phyloP scores from a whole-genome alignment of 169 alveolate species.

The Cystoisospora suis region DNA sequence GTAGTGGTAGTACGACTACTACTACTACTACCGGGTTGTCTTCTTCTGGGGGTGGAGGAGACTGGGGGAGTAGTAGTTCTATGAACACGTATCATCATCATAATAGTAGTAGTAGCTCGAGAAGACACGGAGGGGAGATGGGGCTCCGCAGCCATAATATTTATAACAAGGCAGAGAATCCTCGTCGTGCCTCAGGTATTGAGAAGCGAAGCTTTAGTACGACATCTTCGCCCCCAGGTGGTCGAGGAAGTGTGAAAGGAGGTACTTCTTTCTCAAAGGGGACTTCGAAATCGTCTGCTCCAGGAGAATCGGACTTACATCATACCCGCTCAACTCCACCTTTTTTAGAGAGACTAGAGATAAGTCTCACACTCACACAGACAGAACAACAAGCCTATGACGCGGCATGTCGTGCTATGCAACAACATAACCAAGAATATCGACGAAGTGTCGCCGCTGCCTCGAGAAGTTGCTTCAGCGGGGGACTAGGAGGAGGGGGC shows the following conservation, averaged over 20 bases:
- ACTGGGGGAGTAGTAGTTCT: background rate
- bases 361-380: background rate
- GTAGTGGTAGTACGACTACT: background rate
- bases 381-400: constrained; percentile 19
- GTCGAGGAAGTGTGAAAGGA: background rate
- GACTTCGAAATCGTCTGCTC: background rate
- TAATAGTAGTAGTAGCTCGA: too few relatives aligned
- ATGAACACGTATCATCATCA: too few relatives aligned
- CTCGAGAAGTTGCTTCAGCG: constrained; percentile 14
- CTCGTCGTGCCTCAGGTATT: background rate
- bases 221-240: background rate
- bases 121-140: too few relatives aligned
- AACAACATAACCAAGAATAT: constrained; percentile 7
- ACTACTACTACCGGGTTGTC: background rate
- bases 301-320: background rate
- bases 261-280: background rate
- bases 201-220: background rate
- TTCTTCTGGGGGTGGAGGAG: background rate
- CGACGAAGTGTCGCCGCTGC: background rate
- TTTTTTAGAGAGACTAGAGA: background rate
- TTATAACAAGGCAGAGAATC: too few relatives aligned
- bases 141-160: too few relatives aligned
- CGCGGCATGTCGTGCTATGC: constrained; percentile 18
- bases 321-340: too few relatives aligned
- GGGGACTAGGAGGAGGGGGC: too few relatives aligned